Evolutionary conservation across 2,329 filamentous ascomycete genomes (phyloP), one percentile per base, ranked within the genome.

Genomic region (Aspergillus versicolor): DNA sequence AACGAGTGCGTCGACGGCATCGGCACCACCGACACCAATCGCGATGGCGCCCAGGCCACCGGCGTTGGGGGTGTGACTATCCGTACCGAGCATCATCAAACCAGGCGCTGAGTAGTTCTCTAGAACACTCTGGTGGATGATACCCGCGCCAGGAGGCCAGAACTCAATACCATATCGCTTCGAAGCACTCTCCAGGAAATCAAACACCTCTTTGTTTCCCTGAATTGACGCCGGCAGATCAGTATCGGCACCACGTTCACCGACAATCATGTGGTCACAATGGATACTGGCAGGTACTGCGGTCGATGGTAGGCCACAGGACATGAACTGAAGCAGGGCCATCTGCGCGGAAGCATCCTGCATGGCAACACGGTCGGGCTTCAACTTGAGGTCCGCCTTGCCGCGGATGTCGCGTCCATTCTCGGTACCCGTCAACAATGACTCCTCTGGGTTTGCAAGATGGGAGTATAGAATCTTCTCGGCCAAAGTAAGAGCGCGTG

Each of bases 391-490:
- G 73, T 96, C 97, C 50, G 92, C 92, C 70, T 87, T 87, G 65
- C 93, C 93, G 42, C 94, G 87, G 61, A 99, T 88, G 69, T 88
- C 84, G 51, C 84, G 84, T 65, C 92, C 93, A 83, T 92, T 91
- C 75, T 91, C 84, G 49, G 92, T 97, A 70, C 87, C 86, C 52
- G 84, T 86, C 59, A 96, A 81, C 52, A 99, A 84, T 38, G 91
- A 92, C 74, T 96, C 92, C 76, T 96, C 92, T 6, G 88, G 85
- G 70, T 91, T 90, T 77, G 94, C 88, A 63, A 99, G 82, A 78
- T 99, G 94, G 68, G 92, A 91, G 81, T 97, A 99, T 57, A 99
- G 84, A 69, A 99, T 97, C 84, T 99, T 99, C 79, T 99, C 94
- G 62, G 94, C 92, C 56, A 99, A 84, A 2, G 93, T 97, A 58